phyloP scores from a whole-genome alignment of 1,139 yeast species.

The Scheffersomyces cryptocercus region DNA sequence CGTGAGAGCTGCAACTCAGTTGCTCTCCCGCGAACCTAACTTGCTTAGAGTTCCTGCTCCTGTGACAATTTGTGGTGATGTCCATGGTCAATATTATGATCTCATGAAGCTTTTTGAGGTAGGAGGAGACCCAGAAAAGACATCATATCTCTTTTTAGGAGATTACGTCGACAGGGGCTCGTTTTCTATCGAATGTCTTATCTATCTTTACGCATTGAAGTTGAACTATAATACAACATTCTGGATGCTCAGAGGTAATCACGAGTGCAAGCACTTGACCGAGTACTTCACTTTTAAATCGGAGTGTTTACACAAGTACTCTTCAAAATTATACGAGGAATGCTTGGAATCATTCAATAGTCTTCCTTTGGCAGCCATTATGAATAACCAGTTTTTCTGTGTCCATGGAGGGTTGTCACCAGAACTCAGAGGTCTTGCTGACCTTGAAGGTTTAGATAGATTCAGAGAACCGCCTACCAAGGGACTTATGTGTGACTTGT shows the following conservation, averaged over 20 bases:
- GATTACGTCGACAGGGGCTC: slow-evolving; percentile 97
- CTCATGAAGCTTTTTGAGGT: slow-evolving; percentile 89
- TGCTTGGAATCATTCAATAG: slow-evolving; percentile 82
- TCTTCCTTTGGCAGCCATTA: slow-evolving; percentile 87
- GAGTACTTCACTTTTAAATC: slow-evolving; percentile 91
- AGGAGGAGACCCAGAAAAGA: slow-evolving; percentile 81
- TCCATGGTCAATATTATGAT: slow-evolving; percentile 94
- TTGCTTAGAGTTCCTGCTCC: slow-evolving; percentile 86
- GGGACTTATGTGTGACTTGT: slow-evolving; percentile 91
- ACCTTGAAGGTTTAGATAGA: slow-evolving; percentile 68
- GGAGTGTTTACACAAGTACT: slow-evolving; percentile 89
- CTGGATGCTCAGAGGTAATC: slow-evolving; percentile 90
- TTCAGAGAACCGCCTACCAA: slow-evolving; percentile 93
- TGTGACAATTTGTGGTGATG: slow-evolving; percentile 93
- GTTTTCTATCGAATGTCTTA: slow-evolving; percentile 83
- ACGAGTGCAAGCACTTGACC: slow-evolving; percentile 92
- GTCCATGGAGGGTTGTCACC: slow-evolving; percentile 98
- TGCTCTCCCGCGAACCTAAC: slow-evolving; percentile 76
- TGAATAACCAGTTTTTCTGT: slow-evolving; percentile 94
- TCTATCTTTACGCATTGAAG: slow-evolving; percentile 80
- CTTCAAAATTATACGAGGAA: slow-evolving; percentile 65
- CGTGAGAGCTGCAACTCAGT: slow-evolving; percentile 63
- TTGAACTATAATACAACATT: slow-evolving; percentile 74
- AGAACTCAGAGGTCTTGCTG: slow-evolving; percentile 70
- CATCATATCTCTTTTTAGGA: slow-evolving; percentile 84